Percentiles rank a stretch among this genome's conserved stretches.
phyloP scores from a whole-genome alignment of 176 grass and related monocot genomes.

The Triticum monococcum region DNA sequence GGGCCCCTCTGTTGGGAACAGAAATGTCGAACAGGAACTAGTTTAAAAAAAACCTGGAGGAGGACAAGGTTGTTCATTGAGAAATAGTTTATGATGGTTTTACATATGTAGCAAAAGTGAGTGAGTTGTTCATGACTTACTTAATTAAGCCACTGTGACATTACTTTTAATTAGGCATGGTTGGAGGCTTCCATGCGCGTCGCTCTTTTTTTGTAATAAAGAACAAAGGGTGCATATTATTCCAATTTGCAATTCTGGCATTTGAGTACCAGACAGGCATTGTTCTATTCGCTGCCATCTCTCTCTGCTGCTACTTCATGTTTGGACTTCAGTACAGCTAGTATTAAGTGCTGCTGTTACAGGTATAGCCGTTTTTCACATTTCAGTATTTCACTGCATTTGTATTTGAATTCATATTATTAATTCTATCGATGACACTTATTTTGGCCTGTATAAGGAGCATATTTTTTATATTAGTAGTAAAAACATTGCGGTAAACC shows the following conservation, averaged over 20 bases:
- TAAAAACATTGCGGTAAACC: no score
- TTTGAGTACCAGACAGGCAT: background rate
- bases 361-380: no score
- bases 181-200: background rate
- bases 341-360: no score
- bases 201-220: background rate
- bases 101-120: background rate
- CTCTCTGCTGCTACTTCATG: background rate
- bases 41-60: no score
- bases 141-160: background rate
- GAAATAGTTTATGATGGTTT: background rate
- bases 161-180: background rate
- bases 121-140: background rate
- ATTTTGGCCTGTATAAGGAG: background rate
- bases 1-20: no score
- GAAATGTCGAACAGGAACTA: no score
- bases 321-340: background rate
- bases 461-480: background rate
- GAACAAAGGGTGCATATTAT: background rate
- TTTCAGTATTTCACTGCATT: no score
- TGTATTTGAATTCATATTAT: background rate
- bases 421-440: background rate
- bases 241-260: background rate
- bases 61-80: no score
- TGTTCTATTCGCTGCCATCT: background rate